Percentiles rank a stretch among this genome's conserved stretches.
These are phyloP conservation scores for Candida sp. DNA, from an alignment of 1,139 yeast genomes.

Conservation along the genomic window DNA sequence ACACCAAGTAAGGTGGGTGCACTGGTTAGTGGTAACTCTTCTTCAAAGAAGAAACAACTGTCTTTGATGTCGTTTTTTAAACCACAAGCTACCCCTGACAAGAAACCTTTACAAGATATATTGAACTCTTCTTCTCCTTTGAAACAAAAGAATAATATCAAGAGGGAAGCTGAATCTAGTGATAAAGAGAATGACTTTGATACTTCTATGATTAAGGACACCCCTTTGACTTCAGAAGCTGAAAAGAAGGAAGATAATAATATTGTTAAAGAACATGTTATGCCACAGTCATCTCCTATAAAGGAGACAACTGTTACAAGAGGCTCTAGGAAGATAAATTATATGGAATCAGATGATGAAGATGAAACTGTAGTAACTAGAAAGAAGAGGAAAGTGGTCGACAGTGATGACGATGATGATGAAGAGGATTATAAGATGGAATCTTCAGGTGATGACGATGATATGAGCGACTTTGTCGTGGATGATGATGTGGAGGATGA, in stretches of 20 bases:
- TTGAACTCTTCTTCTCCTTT: slow-evolving; percentile 16
- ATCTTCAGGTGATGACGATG: slow-evolving; percentile 28
- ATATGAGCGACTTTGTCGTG: slow-evolving; percentile 39
- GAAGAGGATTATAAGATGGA: slow-evolving; percentile 37
- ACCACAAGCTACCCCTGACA: slow-evolving; percentile 16
- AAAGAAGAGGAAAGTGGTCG: slow-evolving; percentile 31
- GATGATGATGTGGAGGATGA: slow-evolving; percentile 29
- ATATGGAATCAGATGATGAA: slow-evolving; percentile 34
- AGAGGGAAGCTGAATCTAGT: slow-evolving; percentile 11
- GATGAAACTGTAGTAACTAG: slow-evolving; percentile 11
- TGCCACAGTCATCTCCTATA: slow-evolving; percentile 25
- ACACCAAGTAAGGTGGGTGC: slow-evolving; percentile 21
- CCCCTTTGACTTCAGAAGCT: slow-evolving; percentile 37
- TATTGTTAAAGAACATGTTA: slow-evolving; percentile 1
- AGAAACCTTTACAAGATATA: slow-evolving; percentile 1
- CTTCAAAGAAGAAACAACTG: slow-evolving; percentile 47
- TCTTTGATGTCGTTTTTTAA: slow-evolving; percentile 56
- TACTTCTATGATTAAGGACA: slow-evolving; percentile 16
- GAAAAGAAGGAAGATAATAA: slow-evolving; percentile 12
- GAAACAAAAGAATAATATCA: slow-evolving; percentile 12
- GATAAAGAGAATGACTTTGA: slow-evolving; percentile 30
- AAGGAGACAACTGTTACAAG: slow-evolving; percentile 8
- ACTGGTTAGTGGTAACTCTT: slow-evolving; percentile 10
- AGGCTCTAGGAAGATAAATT: slow-evolving; percentile 14
- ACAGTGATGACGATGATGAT: slow-evolving; percentile 39